Base-by-base conservation (phyloP, 441 rosid genomes). In the Adansonia grandidieri region DNA sequence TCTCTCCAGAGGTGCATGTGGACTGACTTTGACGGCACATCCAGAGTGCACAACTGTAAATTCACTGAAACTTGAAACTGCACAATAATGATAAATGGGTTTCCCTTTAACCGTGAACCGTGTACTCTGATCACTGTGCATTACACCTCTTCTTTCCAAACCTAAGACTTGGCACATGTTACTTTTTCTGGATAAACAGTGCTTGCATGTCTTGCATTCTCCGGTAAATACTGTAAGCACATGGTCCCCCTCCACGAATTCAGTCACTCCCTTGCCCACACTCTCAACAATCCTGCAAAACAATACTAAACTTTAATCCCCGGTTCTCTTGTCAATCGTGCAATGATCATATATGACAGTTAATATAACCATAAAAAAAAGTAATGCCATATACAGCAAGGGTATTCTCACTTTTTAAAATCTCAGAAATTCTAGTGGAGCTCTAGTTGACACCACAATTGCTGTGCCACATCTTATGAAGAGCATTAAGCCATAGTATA, bases 51-150 rank as follows among this genome's bases (percentile, higher is more conserved):
- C 98, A 56, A 96, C 96, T 0, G 96, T 91, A 79, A 89, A 96
- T 80, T 94, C 97, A 15, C 97, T 91, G 86, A 96, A 94, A 87
- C 99, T 96, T 6, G 99, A 96, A 83, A 96, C 94, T 0, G 97
- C 98, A 63, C 96, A 92, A 82, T 89, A 96, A 80, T 96, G 98
- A 84, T 88, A 96, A 71, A 92, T 86, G 10, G 93, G 93, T 75
- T 88, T 88, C 80, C 97, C 98, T 83, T 87, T 87, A 42, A 91
- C 80, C 1, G 88, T 89, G 90, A 96, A 96, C 6, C 97, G 92
- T 1, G 93, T 87, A 79, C 70, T 80, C 74, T 87, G 92, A 82
- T 92, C 97, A 24, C 92, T 87, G 80, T 94, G 98, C 98, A 96
- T 94, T 73, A 96, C 74, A 9, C 99, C 98, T 84, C 80, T 89